These are phyloP conservation scores for Tuctoria greenei DNA, from an alignment of 176 grass and related monocot species.

Conservation along the genomic window DNA sequence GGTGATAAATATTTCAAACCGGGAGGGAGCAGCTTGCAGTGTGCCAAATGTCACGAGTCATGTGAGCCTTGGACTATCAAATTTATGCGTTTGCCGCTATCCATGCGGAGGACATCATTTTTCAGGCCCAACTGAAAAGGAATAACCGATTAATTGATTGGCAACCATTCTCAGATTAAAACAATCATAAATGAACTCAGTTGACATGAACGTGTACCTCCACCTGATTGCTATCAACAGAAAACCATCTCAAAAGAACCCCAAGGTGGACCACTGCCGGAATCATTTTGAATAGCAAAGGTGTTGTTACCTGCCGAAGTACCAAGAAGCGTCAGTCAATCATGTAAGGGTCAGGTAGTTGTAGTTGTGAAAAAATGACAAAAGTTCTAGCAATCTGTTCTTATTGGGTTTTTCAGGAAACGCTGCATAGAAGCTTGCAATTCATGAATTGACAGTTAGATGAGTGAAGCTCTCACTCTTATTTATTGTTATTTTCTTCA, in stretches of 20 bases:
- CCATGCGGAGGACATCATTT: constrained; percentile 67
- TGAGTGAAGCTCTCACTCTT: not conserved
- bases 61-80: constrained; percentile 83
- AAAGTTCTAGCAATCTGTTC: not conserved
- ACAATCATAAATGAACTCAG: constrained; percentile 41
- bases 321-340: constrained; percentile 18
- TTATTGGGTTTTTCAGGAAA: not conserved
- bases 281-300: constrained; percentile 96
- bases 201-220: constrained; percentile 74
- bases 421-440: not conserved
- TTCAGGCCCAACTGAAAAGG: constrained; percentile 82
- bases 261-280: constrained; percentile 95
- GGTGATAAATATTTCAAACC: too few relatives aligned
- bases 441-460: not conserved
- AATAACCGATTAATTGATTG: constrained; percentile 50
- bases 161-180: constrained; percentile 42
- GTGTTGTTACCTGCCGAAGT: constrained; percentile 86
- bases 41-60: constrained; percentile 75
- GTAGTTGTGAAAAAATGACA: not conserved
- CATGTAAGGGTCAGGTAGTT: not conserved
- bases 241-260: constrained; percentile 94
- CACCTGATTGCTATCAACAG: constrained; percentile 80
- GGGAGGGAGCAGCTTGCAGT: constrained; percentile 37
- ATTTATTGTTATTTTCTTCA: not conserved
- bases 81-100: constrained; percentile 83